phyloP scores from a whole-genome alignment of 352 stramenopile genomes.

The Phytopythium aichiense region DNA sequence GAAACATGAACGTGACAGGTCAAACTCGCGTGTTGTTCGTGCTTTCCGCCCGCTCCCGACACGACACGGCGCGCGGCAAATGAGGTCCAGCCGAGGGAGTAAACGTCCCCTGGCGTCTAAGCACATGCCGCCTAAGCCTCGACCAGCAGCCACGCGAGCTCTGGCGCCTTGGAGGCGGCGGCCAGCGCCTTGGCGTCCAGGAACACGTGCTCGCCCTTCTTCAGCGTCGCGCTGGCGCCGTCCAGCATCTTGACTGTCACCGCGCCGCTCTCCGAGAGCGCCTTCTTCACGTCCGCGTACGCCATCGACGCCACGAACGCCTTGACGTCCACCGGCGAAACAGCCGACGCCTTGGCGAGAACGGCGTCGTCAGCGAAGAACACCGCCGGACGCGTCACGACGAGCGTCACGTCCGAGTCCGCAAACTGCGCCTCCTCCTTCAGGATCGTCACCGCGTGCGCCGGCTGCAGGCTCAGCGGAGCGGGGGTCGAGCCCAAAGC shows the following conservation, averaged over 20 bases:
- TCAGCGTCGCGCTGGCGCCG: conserved; percentile 40
- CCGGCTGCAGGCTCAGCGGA: conserved; percentile 51
- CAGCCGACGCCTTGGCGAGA: conserved; percentile 38
- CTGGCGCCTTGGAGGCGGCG: conserved; percentile 24
- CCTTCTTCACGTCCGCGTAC: conserved; percentile 72
- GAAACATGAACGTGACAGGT: neutral
- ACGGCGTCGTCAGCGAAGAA: conserved; percentile 55
- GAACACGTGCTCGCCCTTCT: conserved; percentile 64
- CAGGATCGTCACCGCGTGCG: conserved; percentile 66
- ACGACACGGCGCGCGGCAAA: neutral
- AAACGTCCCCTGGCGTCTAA: neutral
- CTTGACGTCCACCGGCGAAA: conserved; percentile 40
- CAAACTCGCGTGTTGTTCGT: neutral
- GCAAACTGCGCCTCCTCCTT: conserved; percentile 65
- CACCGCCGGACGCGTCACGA: conserved; percentile 66
- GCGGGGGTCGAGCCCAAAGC: conserved; percentile 60
- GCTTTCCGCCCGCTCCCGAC: neutral
- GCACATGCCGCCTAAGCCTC: conserved; percentile 16
- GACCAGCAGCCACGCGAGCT: conserved; percentile 44
- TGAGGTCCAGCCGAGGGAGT: neutral
- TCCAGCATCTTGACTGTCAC: conserved; percentile 41
- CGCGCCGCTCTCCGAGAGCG: conserved; percentile 20
- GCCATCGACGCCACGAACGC: conserved; percentile 76
- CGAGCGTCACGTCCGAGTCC: conserved; percentile 59
- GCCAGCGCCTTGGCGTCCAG: conserved; percentile 71